phyloP scores from a whole-genome alignment of 2,329 filamentous ascomycete genomes.

The Pseudogymnoascus sp. region DNA sequence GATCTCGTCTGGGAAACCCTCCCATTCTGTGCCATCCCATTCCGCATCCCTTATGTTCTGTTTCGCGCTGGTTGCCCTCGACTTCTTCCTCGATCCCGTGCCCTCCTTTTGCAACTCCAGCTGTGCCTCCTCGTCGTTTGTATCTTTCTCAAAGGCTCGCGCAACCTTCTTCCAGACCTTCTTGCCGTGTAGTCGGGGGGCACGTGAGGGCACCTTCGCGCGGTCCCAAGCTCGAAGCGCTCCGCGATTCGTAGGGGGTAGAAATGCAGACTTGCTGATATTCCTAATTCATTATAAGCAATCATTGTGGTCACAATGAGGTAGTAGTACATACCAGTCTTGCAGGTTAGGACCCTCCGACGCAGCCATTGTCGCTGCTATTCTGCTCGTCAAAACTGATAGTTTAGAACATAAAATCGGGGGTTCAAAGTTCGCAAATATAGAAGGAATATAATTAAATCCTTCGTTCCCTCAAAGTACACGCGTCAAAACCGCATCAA shows the following conservation, averaged over 20 bases:
- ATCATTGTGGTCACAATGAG: background rate
- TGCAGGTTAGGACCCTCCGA: conserved; percentile 6
- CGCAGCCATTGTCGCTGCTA: conserved; percentile 10
- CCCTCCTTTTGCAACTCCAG: conserved; percentile 34
- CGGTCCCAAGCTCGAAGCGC: conserved; percentile 28
- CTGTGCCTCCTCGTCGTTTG: conserved; percentile 21
- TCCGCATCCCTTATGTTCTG: conserved; percentile 30
- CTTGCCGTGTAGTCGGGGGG: conserved; percentile 28
- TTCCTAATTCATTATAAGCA: conserved; percentile 22
- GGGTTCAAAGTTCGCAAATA: background rate
- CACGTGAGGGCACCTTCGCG: conserved; percentile 27
- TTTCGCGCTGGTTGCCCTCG: conserved; percentile 27
- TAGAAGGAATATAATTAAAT: conserved; percentile 6
- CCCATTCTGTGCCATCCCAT: conserved; percentile 26
- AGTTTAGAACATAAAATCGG: conserved; percentile 11
- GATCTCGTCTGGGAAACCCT: conserved; percentile 5
- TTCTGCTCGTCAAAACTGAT: background rate
- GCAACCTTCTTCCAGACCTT: conserved; percentile 30
- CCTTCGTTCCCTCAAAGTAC: conserved; percentile 6
- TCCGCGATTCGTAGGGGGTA: conserved; percentile 20
- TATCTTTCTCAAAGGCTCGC: conserved; percentile 19
- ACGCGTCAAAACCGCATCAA: conserved; percentile 3
- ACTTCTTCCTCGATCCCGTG: conserved; percentile 32
- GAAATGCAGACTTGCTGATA: conserved; percentile 26
- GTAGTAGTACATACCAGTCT: conserved; percentile 13